Evolutionary conservation across 768 basidiomycete species (phyloP), one percentile per base, ranked within the genome.

Genomic region (Daedaleopsis sinensis): DNA sequence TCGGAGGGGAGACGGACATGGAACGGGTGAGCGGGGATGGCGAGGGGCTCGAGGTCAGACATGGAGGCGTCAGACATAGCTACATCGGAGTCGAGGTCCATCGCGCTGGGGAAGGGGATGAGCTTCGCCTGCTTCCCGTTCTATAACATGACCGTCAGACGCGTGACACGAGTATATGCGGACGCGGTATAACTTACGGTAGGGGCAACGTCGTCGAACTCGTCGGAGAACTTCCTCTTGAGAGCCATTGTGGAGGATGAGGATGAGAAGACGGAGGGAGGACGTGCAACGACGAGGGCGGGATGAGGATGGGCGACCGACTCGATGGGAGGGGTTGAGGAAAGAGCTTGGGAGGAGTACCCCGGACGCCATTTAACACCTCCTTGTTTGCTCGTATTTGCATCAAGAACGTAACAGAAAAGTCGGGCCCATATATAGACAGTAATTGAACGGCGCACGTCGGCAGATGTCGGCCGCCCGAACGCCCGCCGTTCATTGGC

Each of bases 141-240:
- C 85, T 87, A 66, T 11, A 36, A 55, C 37, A 32, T 11, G 61
- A 59, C 59, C 55, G 65, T 64, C 58, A 70, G 62, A 69, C 69
- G 63, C 67, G 64, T 51, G 57, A 58, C 37, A 62, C 63, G 55
- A 58, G 58, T 52, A 32, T 47, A 61, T 49, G 58, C 49, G 55
- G 38, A 44, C 56, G 38, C 44, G 37, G 13, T 48, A 39, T 62
- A 32, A 70, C 69, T 18, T 60, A 73, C 71, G 38, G 58, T 60
- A 57, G 67, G 80, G 63, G 78, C 81, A 56, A 74, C 78, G 63
- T 78, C 77, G 67, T 85, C 85, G 61, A 56, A 57, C 53, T 88
- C 88, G 19, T 78, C 66, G 53, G 87, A 84, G 54, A 89, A 79
- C 78, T 94, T 94, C 72, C 91, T 83, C 74, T 93, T 94, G 71